Evolutionary conservation across 768 basidiomycete genomes (phyloP).

Genomic region (Tubosaeta sp.): DNA sequence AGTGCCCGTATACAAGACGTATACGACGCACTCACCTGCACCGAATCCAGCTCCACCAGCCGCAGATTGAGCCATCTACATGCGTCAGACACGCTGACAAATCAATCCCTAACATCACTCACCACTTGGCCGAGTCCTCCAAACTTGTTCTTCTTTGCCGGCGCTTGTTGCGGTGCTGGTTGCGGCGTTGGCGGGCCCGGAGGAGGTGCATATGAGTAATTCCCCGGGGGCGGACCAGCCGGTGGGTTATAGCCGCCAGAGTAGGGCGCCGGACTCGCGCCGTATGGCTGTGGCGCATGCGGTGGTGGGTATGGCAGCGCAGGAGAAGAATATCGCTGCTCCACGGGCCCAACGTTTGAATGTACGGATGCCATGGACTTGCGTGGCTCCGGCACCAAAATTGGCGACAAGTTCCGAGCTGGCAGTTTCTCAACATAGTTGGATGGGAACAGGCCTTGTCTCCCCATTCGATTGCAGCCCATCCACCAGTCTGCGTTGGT

Average conservation of each 20-base stretch:
- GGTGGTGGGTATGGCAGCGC: constrained; percentile 17
- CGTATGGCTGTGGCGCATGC: constrained; percentile 14
- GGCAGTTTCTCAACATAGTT: constrained; percentile 65
- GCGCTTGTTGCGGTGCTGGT: constrained; percentile 28
- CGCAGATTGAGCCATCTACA: constrained; percentile 31
- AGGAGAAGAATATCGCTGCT: constrained; percentile 16
- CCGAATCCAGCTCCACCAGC: constrained; percentile 47
- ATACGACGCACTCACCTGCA: constrained; percentile 30
- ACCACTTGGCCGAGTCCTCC: constrained; percentile 39
- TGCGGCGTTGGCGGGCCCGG: constrained; percentile 38
- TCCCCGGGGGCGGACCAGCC: constrained; percentile 10
- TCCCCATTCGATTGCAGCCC: constrained; percentile 56
- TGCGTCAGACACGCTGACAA: not conserved
- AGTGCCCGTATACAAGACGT: not conserved
- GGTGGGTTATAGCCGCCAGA: constrained; percentile 2
- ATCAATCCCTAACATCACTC: constrained; percentile 5
- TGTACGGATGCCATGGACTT: constrained; percentile 9
- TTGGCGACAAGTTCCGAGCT: constrained; percentile 16
- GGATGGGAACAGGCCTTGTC: constrained; percentile 74
- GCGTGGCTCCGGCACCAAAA: constrained; percentile 22
- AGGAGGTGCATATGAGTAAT: constrained; percentile 17
- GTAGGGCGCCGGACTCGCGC: constrained; percentile 15
- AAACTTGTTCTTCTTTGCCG: constrained; percentile 35
- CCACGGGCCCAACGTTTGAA: constrained; percentile 4
- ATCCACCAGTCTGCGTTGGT: constrained; percentile 92